Evolutionary conservation across 805 yeast genomes (phyloP).

Genomic region (Ogataea populi-albae): DNA sequence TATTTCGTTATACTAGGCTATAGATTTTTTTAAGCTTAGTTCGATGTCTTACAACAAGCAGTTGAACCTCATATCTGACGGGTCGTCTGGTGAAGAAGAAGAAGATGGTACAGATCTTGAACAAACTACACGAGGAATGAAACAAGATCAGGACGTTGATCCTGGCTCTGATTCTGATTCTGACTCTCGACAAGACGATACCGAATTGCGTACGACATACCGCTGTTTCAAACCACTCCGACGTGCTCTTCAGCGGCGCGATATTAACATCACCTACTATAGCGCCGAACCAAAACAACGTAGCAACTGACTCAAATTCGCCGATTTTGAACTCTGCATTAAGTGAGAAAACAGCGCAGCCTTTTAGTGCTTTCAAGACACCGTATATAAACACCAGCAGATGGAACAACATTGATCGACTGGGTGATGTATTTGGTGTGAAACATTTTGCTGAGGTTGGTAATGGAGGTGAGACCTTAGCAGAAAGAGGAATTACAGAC

Average conservation of each 20-base stretch:
- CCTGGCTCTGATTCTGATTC: conserved; percentile 4
- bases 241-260: not conserved
- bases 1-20: no score
- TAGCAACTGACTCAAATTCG: conserved; percentile 13
- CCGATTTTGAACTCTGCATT: conserved; percentile 25
- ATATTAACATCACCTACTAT: conserved; percentile 7
- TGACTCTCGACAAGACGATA: conserved; percentile 10
- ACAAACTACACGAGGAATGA: conserved; percentile 3
- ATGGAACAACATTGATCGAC: conserved; percentile 40
- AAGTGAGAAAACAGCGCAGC: conserved; percentile 30
- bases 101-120: conserved; percentile 8
- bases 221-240: not conserved
- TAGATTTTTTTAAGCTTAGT: no score
- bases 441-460: conserved; percentile 29
- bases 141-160: conserved; percentile 5
- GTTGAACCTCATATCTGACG: conserved; percentile 17
- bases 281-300: conserved; percentile 19
- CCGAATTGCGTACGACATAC: conserved; percentile 18
- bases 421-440: conserved; percentile 34
- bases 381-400: conserved; percentile 42
- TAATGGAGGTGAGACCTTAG: conserved; percentile 32
- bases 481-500: conserved; percentile 37
- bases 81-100: conserved; percentile 18
- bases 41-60: conserved; percentile 22
- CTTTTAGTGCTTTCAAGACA: conserved; percentile 43